Evolutionary conservation across 805 yeast genomes (phyloP).

Genomic region (Nakazawaea populi): DNA sequence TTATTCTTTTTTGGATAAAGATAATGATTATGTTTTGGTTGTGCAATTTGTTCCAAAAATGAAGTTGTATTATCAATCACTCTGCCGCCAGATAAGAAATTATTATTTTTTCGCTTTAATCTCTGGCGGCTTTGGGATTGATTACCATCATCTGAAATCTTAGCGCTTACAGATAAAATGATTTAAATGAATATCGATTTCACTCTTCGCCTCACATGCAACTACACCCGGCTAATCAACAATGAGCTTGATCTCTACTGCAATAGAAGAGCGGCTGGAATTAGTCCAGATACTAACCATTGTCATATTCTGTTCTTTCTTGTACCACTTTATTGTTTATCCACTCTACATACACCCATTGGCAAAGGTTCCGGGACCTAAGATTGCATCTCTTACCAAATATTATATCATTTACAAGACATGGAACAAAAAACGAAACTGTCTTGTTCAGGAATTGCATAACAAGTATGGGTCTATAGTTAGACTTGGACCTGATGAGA

Average conservation of each 20-base stretch:
- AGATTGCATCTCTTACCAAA: constrained; percentile 31
- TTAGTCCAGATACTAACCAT: not conserved
- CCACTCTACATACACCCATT: constrained; percentile 40
- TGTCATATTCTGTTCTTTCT: not conserved
- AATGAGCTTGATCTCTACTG: not conserved
- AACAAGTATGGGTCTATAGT: constrained; percentile 47
- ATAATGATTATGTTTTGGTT: too few species aligned
- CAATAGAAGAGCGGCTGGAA: constrained; percentile 1
- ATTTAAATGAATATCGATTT: too few species aligned
- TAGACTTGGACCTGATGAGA: constrained; percentile 47
- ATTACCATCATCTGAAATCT: not conserved
- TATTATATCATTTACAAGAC: constrained; percentile 28
- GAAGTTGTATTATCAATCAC: too few species aligned
- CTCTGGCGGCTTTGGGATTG: not conserved
- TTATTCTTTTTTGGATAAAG: too few species aligned
- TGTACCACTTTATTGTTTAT: constrained; percentile 28
- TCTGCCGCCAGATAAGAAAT: not conserved
- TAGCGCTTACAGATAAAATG: not conserved
- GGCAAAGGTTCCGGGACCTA: constrained; percentile 45
- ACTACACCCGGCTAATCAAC: not conserved
- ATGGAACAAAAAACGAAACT: constrained; percentile 34
- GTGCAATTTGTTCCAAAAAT: too few species aligned
- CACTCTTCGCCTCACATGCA: too few species aligned
- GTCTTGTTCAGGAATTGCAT: constrained; percentile 39
- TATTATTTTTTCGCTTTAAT: too few species aligned